A percentile compares a stretch with the other conserved stretches of the same genome.
Conservation (phyloP, 1,139 yeast genomes). For the Candida mesenterica region DNA sequence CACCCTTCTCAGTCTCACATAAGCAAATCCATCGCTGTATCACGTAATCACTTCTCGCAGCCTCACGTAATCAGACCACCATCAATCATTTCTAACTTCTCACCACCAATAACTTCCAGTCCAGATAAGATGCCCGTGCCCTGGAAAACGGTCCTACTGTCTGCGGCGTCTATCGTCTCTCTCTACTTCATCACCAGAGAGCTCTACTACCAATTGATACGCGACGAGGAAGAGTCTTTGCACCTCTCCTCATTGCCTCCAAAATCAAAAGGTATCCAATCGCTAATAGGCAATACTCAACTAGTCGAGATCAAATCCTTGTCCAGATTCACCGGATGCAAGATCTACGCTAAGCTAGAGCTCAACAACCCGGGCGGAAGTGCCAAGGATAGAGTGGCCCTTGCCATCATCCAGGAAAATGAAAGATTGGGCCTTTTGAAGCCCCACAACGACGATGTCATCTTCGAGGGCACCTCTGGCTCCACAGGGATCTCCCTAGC, state of each 20-base stretch:
- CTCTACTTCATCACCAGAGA: conserved; percentile 10
- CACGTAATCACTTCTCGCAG: no score
- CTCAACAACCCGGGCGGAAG: conserved; percentile 91
- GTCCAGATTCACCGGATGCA: conserved; percentile 74
- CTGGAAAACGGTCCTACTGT: conserved; percentile 5
- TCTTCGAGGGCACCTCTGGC: conserved; percentile 94
- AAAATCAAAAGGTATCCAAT: conserved; percentile 39
- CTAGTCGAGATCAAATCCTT: conserved; percentile 74
- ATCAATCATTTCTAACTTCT: not conserved
- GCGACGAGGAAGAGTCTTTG: not conserved
- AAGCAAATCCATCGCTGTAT: no score
- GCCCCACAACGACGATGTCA: conserved; percentile 58
- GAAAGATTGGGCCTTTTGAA: conserved; percentile 57
- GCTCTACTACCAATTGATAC: conserved; percentile 5
- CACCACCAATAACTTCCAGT: not conserved
- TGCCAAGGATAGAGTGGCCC: conserved; percentile 92
- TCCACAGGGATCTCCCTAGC: conserved; percentile 96
- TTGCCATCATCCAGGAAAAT: conserved; percentile 72
- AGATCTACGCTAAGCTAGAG: conserved; percentile 85
- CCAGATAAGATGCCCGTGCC: not conserved
- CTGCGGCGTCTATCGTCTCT: conserved; percentile 12
- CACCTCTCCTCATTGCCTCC: conserved; percentile 20
- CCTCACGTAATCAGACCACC: no score
- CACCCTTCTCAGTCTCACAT: no score
- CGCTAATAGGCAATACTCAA: conserved; percentile 87